Base-by-base conservation (phyloP, 2,329 filamentous ascomycete genomes). In the Ampelomyces quisqualis region DNA sequence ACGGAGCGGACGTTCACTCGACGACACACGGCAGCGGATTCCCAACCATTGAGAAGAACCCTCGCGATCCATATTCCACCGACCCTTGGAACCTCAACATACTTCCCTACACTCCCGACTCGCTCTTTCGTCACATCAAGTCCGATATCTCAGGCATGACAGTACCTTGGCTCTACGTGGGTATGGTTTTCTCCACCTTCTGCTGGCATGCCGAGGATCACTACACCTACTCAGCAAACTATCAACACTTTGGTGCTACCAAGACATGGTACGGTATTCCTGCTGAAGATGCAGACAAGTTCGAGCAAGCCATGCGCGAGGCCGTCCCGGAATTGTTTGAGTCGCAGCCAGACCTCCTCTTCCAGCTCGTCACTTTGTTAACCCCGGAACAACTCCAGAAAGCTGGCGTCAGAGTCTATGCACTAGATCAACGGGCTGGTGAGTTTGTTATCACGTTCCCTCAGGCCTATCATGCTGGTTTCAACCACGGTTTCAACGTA, bases 131-230 rank as follows among this genome's bases (percentile, higher is more conserved):
- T 34, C 88, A 98, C 58, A 97, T 98, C 75, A 97, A 97, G 67
- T 89, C 91, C 0, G 93, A 98, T 62, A 94, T 98, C 38, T 97
- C 93, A 2, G 93, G 93, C 24, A 98, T 98, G 93, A 98, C 93
- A 0, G 91, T 98, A 6, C 93, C 93, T 0, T 98, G 93, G 93
- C 82, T 98, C 3, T 98, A 98, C 63, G 93, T 98, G 3, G 93
- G 93, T 47, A 98, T 98, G 93, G 94, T 95, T 26, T 98, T 98
- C 66, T 98, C 93, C 0, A 97, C 93, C 0, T 98, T 98, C 63
- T 98, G 93, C 69, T 98, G 93, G 93, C 93, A 98, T 67, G 96
- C 95, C 51, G 93, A 98, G 62, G 93, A 98, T 60, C 93, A 98
- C 63, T 96, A 95, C 64, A 86, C 93, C 2, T 98, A 97, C 65